Base-by-base conservation (phyloP, 495 filamentous ascomycete genomes). In the Daldinia caldariorum region DNA sequence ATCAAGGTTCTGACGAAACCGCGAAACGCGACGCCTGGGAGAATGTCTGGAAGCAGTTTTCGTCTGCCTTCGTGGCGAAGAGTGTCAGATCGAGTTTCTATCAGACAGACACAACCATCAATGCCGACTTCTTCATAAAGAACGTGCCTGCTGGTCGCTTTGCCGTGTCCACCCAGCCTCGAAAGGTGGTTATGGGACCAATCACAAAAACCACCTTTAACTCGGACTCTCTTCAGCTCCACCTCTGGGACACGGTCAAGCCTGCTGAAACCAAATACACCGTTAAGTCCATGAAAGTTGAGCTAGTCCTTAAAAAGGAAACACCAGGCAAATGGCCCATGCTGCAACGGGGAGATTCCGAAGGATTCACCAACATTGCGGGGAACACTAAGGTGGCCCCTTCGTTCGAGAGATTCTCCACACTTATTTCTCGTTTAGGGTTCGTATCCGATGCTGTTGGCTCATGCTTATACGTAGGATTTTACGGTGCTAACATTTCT, bases 251-350 rank as follows among this genome's bases (percentile, higher is more conserved):
- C 18, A 71, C 81, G 8, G 88, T 99, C 69, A 85, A 91, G 43
- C 77, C 88, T 0, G 68, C 83, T 8, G 70, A 81, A 18, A 92
- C 87, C 26, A 88, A 82, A 18, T 88, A 81, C 74, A 84, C 84
- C 7, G 86, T 93, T 31, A 89, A 91, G 50, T 82, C 89, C 5
- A 91, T 90, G 55, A 99, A 98, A 78, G 88, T 98, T 58, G 95
- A 98, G 78, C 80, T 98, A 34, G 82, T 83, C 1, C 83, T 99
- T 26, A 82, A 82, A 31, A 99, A 98, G 79, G 78, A 81, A 29
- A 82, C 66, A 0, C 79, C 87, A 0, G 91, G 90, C 3, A 97
- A 94, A 77, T 99, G 95, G 95, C 77, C 81, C 8, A 70, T 82
- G 4, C 86, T 97, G 3, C 91, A 94, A 81, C 82, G 81, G 7